Conservation (phyloP, 1,139 yeast genomes). For the Tardiomyces depauwii region DNA sequence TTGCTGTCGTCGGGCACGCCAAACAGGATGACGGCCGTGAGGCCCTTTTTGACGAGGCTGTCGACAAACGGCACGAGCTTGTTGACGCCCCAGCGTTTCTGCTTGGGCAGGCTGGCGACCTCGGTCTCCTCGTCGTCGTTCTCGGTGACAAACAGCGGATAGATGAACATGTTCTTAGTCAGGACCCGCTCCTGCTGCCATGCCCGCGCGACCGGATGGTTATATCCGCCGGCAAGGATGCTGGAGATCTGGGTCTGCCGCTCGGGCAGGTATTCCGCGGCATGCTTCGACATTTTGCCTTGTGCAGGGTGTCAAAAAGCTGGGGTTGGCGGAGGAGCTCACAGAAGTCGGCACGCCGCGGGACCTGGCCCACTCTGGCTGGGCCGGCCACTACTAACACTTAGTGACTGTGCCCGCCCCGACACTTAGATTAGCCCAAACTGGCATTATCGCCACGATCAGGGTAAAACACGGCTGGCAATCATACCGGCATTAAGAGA, state of each 20-base stretch:
- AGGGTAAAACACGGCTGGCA: no score
- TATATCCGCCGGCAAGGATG: constrained; percentile 85
- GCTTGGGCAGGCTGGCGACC: constrained; percentile 76
- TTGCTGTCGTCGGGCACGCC: constrained; percentile 78
- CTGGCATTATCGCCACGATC: no score
- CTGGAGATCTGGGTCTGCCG: constrained; percentile 50
- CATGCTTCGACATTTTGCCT: not conserved
- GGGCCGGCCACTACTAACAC: no score
- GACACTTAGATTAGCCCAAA: no score
- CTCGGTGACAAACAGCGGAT: constrained; percentile 83
- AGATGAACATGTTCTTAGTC: constrained; percentile 79
- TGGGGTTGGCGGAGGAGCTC: no score
- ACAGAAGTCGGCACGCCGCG: no score
- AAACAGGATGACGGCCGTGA: constrained; percentile 75
- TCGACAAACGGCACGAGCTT: constrained; percentile 63
- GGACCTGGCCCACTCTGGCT: no score
- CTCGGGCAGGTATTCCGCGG: not conserved
- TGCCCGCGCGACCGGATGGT: constrained; percentile 75
- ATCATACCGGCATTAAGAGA: no score
- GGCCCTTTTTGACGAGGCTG: constrained; percentile 65
- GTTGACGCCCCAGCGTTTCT: constrained; percentile 78
- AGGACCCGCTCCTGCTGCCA: constrained; percentile 88
- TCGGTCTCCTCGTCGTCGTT: constrained; percentile 65
- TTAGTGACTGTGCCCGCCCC: no score
- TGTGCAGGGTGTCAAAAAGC: not conserved